Base-by-base conservation (phyloP, 805 yeast species). In the Yamadazyma akitaensis region DNA sequence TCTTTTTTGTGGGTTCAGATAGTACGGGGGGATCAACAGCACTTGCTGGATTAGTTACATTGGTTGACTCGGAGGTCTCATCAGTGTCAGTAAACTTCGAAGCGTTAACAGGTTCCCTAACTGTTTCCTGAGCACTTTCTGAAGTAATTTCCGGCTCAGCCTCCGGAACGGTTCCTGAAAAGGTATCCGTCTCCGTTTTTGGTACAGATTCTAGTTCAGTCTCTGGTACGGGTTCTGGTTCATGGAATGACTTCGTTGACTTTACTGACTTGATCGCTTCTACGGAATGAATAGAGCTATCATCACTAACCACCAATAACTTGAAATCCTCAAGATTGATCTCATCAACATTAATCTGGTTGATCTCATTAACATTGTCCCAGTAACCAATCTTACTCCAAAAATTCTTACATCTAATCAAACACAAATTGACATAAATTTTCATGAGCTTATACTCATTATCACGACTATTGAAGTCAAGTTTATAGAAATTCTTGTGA, bases 331-430 rank as follows among this genome's bases (percentile, higher is more conserved):
- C 60, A 10, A 52, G 44, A 35, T 53, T 43, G 7, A 62, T 48
- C 17, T 62, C 66, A 42, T 62, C 65, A 6, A 63, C 41, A 44
- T 62, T 61, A 8, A 59, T 40, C 33, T 61, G 62, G 42, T 61
- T 59, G 11, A 67, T 52, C 48, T 67, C 71, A 35, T 65, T 70
- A 5, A 65, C 69, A 34, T 73, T 61, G 48, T 84, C 87, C 91
- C 92, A 86, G 26, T 82, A 75, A 5, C 97, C 97, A 18, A 84
- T 63, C 52, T 88, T 81, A 8, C 95, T 74, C 92, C 96, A 92
- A 65, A 85, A 88, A 53, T 91, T 72, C 59, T 85, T 84, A 36
- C 80, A 78, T 44, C 96, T 77, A 17, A 88, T 71, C 55, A 82
- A 76, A 9, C 62, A 54, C 33, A 72, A 53, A 53, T 68, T 61